phyloP scores from a whole-genome alignment of 1,284 basidiomycete genomes.

The Apiotrichum gamsii region DNA sequence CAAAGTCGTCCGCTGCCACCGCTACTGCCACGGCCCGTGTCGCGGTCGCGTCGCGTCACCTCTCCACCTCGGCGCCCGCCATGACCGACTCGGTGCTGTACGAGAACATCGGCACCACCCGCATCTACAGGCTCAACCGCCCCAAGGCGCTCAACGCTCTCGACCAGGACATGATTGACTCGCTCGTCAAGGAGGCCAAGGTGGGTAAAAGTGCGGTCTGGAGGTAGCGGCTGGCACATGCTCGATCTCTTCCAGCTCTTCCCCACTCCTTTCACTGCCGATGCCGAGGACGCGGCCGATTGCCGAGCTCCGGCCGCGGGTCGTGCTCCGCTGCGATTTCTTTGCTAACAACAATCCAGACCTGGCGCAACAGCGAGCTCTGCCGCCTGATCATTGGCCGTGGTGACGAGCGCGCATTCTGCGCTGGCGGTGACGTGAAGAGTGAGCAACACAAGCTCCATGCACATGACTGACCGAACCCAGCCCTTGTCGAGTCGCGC shows the following conservation, averaged over 20 bases:
- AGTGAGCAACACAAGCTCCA: too few relatives aligned
- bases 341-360: too few relatives aligned
- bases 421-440: constrained; percentile 86
- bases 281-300: too few relatives aligned
- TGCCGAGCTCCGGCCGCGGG: too few relatives aligned
- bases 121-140: constrained; percentile 56
- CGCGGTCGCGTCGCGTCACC: constrained; percentile 28
- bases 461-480: not conserved
- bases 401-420: constrained; percentile 77
- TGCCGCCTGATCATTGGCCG: constrained; percentile 71
- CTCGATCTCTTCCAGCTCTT: too few relatives aligned
- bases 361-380: constrained; percentile 69
- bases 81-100: constrained; percentile 24
- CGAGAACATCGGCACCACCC: constrained; percentile 20
- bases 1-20: constrained; percentile 9
- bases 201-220: constrained; percentile 16
- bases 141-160: constrained; percentile 81
- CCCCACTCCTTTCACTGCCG: too few relatives aligned
- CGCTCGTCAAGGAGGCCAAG: constrained; percentile 54
- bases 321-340: too few relatives aligned
- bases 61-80: constrained; percentile 17
- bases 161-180: constrained; percentile 71
- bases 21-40: too few relatives aligned
- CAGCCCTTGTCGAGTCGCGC: constrained; percentile 17
- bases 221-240: not conserved